phyloP scores from a whole-genome alignment of 1,284 basidiomycete species.

The Phlebopus sp. region DNA sequence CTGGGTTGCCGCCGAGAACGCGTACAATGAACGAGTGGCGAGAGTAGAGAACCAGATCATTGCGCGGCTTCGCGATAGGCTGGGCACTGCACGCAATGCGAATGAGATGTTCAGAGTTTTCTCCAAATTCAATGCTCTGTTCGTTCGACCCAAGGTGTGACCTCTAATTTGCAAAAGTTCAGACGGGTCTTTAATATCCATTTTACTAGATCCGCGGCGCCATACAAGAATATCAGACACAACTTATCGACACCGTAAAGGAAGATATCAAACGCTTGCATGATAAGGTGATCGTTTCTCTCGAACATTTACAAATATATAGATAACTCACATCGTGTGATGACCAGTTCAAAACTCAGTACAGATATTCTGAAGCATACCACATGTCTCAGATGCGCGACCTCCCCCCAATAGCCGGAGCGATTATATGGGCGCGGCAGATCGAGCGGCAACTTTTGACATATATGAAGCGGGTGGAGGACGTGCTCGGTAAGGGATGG shows the following conservation, averaged over 20 bases:
- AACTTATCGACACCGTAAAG: constrained; percentile 96
- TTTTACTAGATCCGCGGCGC: constrained; percentile 81
- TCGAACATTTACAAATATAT: background rate
- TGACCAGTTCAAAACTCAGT: constrained; percentile 85
- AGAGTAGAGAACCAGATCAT: constrained; percentile 99
- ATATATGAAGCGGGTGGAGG: constrained; percentile 99
- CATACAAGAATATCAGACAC: constrained; percentile 98
- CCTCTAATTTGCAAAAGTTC: background rate
- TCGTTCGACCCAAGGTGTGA: constrained; percentile 93
- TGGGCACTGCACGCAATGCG: constrained; percentile 95
- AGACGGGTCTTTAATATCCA: background rate
- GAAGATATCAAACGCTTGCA: constrained; percentile 95
- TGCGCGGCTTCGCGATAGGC: constrained; percentile 83
- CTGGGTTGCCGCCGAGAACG: constrained; percentile 94
- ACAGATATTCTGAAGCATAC: constrained; percentile 92
- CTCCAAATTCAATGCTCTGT: constrained; percentile 96
- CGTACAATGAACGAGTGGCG: constrained; percentile 96
- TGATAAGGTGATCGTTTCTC: constrained; percentile 69
- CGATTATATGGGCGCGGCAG: constrained; percentile 98
- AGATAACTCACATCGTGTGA: constrained; percentile 8
- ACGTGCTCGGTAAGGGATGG: constrained; percentile 98
- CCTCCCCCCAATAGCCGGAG: constrained; percentile 93
- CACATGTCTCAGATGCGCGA: constrained; percentile 99
- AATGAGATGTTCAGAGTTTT: constrained; percentile 99
- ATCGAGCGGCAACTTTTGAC: constrained; percentile 95